These are phyloP conservation scores for Aspergillus incahuasiensis DNA, from an alignment of 495 filamentous ascomycete species.

Conservation along the genomic window DNA sequence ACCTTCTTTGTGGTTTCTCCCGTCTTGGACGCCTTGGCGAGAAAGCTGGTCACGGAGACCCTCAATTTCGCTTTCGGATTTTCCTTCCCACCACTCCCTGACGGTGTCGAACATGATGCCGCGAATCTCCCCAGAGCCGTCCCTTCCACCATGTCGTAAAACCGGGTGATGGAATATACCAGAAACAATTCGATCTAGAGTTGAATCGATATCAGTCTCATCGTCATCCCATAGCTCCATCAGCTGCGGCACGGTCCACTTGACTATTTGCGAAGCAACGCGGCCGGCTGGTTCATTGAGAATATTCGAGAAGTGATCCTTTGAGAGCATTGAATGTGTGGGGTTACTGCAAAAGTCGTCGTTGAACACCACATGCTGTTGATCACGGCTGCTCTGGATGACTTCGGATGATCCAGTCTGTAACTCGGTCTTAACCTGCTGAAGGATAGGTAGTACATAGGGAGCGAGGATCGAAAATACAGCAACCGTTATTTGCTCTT, in stretches of 20 bases:
- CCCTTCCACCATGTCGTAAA: conserved; percentile 60
- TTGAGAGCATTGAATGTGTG: conserved; percentile 93
- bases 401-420: conserved; percentile 80
- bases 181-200: conserved; percentile 67
- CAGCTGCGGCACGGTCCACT: conserved; percentile 80
- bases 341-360: conserved; percentile 71
- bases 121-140: conserved; percentile 70
- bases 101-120: conserved; percentile 72
- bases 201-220: conserved; percentile 56
- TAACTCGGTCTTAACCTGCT: conserved; percentile 79
- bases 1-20: conserved; percentile 78
- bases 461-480: conserved; percentile 84
- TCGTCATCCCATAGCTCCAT: conserved; percentile 85
- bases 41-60: conserved; percentile 67
- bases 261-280: conserved; percentile 68
- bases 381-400: conserved; percentile 70
- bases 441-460: conserved; percentile 77
- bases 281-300: conserved; percentile 86
- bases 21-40: conserved; percentile 67
- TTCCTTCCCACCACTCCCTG: conserved; percentile 71
- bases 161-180: conserved; percentile 88
- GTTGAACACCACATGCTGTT: conserved; percentile 82
- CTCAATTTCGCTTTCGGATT: conserved; percentile 55
- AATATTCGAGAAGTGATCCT: conserved; percentile 85
- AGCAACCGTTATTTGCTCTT: conserved; percentile 75